These are phyloP conservation scores for Ceratobasidium sp. DNA, from an alignment of 1,284 basidiomycete species.

Conservation along the genomic window DNA sequence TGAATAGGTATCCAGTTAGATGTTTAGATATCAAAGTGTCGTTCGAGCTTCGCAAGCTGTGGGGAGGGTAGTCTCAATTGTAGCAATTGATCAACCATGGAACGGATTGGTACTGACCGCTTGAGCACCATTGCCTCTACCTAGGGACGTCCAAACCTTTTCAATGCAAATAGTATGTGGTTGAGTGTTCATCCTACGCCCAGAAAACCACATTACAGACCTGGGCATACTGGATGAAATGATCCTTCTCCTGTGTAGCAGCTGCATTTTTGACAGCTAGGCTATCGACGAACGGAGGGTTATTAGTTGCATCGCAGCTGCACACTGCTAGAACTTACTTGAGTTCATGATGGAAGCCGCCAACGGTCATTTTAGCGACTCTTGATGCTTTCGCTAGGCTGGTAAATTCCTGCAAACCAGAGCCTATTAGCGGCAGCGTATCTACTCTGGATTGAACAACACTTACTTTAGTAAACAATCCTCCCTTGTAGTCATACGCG, in stretches of 20 bases:
- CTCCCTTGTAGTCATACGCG: neutral
- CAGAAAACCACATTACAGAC: too few relatives aligned
- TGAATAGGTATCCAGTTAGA: too few relatives aligned
- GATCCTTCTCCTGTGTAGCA: too few relatives aligned
- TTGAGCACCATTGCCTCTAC: neutral
- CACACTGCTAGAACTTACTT: neutral
- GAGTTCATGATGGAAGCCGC: neutral
- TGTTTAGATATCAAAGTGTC: too few relatives aligned
- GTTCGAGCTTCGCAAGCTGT: too few relatives aligned
- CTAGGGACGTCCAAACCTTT: neutral
- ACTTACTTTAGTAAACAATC: slow-evolving; percentile 1
- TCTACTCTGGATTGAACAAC: neutral
- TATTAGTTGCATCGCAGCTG: neutral
- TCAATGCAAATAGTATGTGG: too few relatives aligned
- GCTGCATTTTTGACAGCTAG: neutral
- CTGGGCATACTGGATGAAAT: slow-evolving; percentile 1
- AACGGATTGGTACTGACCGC: neutral
- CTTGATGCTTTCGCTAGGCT: neutral
- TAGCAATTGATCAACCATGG: too few relatives aligned
- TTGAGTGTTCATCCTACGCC: too few relatives aligned
- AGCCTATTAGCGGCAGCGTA: neutral
- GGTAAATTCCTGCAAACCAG: neutral
- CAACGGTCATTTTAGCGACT: neutral
- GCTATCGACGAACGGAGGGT: neutral
- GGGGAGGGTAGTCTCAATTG: neutral